These are phyloP conservation scores for Aspergillus sp. DNA, from an alignment of 2,329 filamentous ascomycete genomes.

Conservation along the genomic window DNA sequence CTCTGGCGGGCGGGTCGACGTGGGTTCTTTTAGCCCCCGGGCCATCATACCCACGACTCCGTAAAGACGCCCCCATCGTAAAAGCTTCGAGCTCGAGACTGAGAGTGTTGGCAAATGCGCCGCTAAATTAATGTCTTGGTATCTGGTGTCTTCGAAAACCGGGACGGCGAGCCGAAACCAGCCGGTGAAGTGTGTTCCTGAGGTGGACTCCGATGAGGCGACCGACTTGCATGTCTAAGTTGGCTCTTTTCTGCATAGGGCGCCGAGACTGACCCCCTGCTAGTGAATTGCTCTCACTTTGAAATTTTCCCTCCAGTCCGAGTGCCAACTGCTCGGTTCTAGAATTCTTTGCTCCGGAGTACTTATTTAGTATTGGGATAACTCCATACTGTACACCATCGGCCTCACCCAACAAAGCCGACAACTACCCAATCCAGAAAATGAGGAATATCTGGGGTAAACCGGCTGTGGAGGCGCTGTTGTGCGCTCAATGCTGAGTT, in stretches of 20 bases:
- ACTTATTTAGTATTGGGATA: no score
- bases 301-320: no score
- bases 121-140: background rate
- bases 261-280: no score
- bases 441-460: constrained; percentile 1
- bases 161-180: no score
- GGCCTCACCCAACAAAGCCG: background rate
- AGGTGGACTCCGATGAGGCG: background rate
- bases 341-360: no score
- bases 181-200: background rate
- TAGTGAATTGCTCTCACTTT: no score
- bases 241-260: background rate
- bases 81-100: background rate
- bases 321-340: no score
- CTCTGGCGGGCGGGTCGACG: background rate
- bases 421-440: constrained; percentile 1
- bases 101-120: no score
- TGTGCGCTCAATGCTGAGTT: background rate
- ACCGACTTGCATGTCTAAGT: background rate
- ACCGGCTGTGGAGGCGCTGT: background rate
- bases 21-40: background rate
- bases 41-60: background rate
- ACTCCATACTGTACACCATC: no score
- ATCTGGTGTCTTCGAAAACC: background rate
- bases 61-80: background rate